phyloP scores from a whole-genome alignment of 2,329 filamentous ascomycete genomes.

The Colletotrichum graminicola region DNA sequence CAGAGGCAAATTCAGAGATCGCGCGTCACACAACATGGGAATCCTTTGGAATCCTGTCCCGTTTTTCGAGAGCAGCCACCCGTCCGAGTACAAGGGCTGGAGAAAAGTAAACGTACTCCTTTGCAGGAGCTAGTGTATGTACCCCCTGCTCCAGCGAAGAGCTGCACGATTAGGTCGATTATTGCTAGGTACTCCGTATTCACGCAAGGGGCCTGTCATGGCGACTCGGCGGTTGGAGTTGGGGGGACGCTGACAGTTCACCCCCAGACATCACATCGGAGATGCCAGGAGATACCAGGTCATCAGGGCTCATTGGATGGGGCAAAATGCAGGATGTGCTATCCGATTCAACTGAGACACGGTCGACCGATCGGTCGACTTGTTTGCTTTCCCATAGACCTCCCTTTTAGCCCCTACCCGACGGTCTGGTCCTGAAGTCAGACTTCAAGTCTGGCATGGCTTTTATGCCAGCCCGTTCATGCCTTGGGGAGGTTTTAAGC shows the following conservation, averaged over 20 bases:
- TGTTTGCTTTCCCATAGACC: neutral
- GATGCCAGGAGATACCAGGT: neutral
- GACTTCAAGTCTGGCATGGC: constrained; percentile 1
- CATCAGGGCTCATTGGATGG: constrained; percentile 11
- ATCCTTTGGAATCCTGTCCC: neutral
- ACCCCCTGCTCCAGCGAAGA: constrained; percentile 33
- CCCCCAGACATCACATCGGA: constrained; percentile 9
- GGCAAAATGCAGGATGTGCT: constrained; percentile 11
- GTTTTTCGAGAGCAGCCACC: neutral
- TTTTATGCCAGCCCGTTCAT: neutral
- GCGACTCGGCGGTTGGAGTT: neutral
- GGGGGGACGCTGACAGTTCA: neutral
- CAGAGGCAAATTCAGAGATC: neutral
- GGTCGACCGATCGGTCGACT: constrained; percentile 1
- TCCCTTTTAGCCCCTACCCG: constrained; percentile 18
- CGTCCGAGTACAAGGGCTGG: neutral
- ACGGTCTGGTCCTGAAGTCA: constrained; percentile 9
- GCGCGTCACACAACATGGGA: constrained; percentile 6
- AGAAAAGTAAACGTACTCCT: neutral
- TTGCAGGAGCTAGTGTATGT: constrained; percentile 15
- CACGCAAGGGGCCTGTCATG: constrained; percentile 1
- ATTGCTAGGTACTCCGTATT: neutral
- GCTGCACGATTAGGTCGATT: constrained; percentile 4
- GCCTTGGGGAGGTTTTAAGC: no score
- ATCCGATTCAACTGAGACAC: constrained; percentile 27